Base-by-base conservation (phyloP, 2,329 filamentous ascomycete genomes). In the Lasiodiplodia sp. region DNA sequence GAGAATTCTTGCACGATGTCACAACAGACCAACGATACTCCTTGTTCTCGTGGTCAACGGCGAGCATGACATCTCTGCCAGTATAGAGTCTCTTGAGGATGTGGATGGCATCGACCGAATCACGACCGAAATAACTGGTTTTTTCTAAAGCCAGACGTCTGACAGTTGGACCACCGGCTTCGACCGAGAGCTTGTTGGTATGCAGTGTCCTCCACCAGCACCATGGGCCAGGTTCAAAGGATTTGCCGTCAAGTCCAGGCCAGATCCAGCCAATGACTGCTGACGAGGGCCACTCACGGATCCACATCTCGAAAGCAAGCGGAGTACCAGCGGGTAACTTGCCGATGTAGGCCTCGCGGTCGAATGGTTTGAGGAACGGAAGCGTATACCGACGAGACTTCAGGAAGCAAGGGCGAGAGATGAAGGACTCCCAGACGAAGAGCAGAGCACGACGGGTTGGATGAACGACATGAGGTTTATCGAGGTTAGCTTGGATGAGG, bases 191-290 rank as follows among this genome's bases (percentile, higher is more conserved):
- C 7, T 4, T 4, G 7, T 44, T 44, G 4, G n/a, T 44, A 16
- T 44, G 16, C 2, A 6, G 1, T 18, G 40, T 18, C 16, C 40
- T 7, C 40, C 40, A 52, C 51, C 51, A 52, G 51, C 21, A 7
- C 21, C 21, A 2, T n/a, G 3, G 44, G n/a, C 44, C n/a, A 47
- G 6, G 49, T 0, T 23, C 23, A 11, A 52, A 12, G 3, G 25
- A 3, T 4, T 52, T 25, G 4, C 49, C 49, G 21, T 52, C 21
- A 11, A 62, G 38, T 3, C 58, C 58, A 16, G 58, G 58, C 58
- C 58, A 63, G 4, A 47, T 44, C 58, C 58, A 63, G 21, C 58
- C 58, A 2, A 63, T 49, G 12, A 49, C 58, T 28, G 58, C 58
- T 8, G 37, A 16, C 37, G 58, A 25, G 25, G 58, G 58, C 58